phyloP scores from a whole-genome alignment of 2,329 filamentous ascomycete genomes.

The Xylaria sp. region DNA sequence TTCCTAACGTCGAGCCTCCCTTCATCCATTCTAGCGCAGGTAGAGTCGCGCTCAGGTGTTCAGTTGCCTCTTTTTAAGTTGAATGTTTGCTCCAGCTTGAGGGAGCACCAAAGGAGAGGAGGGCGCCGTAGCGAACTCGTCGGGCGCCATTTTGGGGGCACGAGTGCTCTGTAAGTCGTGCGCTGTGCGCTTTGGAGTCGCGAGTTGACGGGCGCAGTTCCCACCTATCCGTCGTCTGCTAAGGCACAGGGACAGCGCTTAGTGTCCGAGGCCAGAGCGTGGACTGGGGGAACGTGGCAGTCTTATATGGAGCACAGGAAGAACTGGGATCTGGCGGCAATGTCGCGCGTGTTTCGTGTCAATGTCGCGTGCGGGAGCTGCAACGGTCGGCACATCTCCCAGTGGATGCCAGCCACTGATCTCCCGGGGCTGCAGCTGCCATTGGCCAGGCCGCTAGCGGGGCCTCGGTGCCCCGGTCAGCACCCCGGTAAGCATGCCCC shows the following conservation, averaged over 20 bases:
- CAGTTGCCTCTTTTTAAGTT: conserved; percentile 34
- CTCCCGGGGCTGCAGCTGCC: conserved; percentile 36
- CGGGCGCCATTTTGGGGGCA: conserved; percentile 30
- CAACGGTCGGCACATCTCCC: conserved; percentile 44
- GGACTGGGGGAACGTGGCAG: conserved; percentile 42
- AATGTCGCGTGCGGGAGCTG: conserved; percentile 43
- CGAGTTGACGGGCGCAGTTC: conserved; percentile 31
- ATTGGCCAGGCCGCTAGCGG: conserved; percentile 42
- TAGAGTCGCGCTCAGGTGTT: conserved; percentile 20
- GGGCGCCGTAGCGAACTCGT: conserved; percentile 20
- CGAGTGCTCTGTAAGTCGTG: conserved; percentile 2
- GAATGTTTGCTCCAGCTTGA: conserved; percentile 2
- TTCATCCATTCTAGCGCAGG: not conserved
- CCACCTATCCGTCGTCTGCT: conserved; percentile 28
- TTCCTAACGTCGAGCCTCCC: not conserved
- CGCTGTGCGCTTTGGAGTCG: not conserved
- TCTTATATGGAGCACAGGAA: conserved; percentile 46
- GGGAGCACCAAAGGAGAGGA: conserved; percentile 4
- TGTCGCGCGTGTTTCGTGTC: conserved; percentile 50
- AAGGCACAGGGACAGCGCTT: conserved; percentile 30
- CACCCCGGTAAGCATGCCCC: conserved; percentile 10
- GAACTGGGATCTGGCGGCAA: conserved; percentile 38
- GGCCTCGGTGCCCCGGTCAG: conserved; percentile 38
- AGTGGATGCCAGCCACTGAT: conserved; percentile 40
- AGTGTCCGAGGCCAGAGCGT: conserved; percentile 32